Evolutionary conservation across 345 rosid species (phyloP).

Genomic region (Lepidium didymum): DNA sequence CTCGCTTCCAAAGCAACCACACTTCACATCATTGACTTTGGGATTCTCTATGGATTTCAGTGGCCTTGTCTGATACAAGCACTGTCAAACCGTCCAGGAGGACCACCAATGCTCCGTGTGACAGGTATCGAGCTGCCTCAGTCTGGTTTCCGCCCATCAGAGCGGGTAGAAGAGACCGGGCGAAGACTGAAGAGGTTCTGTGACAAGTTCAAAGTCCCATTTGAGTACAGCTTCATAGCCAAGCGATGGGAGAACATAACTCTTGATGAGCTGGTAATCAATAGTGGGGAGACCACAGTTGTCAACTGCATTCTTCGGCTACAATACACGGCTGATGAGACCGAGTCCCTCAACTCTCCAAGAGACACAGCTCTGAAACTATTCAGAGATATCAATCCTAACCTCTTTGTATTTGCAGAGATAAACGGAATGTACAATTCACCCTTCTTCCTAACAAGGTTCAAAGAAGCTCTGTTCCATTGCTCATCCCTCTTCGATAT

Average conservation of each 20-base stretch:
- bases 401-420: slow-evolving; percentile 55
- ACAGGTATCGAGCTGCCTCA: slow-evolving; percentile 86
- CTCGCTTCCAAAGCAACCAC: slow-evolving; percentile 41
- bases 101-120: slow-evolving; percentile 59
- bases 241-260: slow-evolving; percentile 71
- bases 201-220: slow-evolving; percentile 51
- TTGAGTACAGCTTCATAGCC: slow-evolving; percentile 51
- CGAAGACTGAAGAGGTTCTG: slow-evolving; percentile 49
- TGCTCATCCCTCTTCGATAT: slow-evolving; percentile 65
- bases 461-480: slow-evolving; percentile 61
- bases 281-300: slow-evolving; percentile 44
- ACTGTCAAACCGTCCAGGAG: slow-evolving; percentile 32
- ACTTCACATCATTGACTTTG: slow-evolving; percentile 73
- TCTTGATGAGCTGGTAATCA: slow-evolving; percentile 53
- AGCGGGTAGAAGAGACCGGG: slow-evolving; percentile 68
- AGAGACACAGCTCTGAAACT: slow-evolving; percentile 58
- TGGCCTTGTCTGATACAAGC: slow-evolving; percentile 80
- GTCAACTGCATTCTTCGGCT: slow-evolving; percentile 55
- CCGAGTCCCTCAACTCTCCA: slow-evolving; percentile 40
- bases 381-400: slow-evolving; percentile 50
- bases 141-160: slow-evolving; percentile 65
- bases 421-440: slow-evolving; percentile 58
- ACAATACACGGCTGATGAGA: slow-evolving; percentile 61
- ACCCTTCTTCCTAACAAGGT: slow-evolving; percentile 61
- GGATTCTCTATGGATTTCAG: slow-evolving; percentile 73